Evolutionary conservation across 164 flowering plant genomes (phyloP).

Genomic region (Liriodendron chinense): DNA sequence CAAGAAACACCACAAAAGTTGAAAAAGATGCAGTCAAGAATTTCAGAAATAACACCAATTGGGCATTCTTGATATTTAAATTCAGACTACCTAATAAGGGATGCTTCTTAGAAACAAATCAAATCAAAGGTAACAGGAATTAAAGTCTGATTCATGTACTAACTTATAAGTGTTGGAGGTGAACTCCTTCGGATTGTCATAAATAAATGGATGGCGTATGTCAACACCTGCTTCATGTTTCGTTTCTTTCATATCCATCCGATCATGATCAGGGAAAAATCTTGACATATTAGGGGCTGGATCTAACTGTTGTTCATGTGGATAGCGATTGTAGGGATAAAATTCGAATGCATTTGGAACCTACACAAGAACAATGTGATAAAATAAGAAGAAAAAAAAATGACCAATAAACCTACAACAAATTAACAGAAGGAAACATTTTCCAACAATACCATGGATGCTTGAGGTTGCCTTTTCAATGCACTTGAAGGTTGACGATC

Average conservation of each 20-base stretch:
- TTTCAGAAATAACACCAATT: neutral
- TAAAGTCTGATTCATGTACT: slow-evolving; percentile 3
- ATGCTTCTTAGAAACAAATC: neutral
- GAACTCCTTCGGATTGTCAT: slow-evolving; percentile 14
- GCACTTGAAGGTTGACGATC: slow-evolving; percentile 17
- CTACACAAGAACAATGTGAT: slow-evolving; percentile 27
- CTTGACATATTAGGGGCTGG: slow-evolving; percentile 29
- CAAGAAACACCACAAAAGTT: too few relatives aligned
- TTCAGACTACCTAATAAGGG: neutral
- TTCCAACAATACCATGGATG: slow-evolving; percentile 40
- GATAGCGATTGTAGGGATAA: slow-evolving; percentile 20
- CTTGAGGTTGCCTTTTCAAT: slow-evolving; percentile 29
- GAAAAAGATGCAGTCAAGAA: neutral
- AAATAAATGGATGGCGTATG: slow-evolving; percentile 16
- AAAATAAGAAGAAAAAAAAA: neutral
- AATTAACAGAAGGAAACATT: neutral
- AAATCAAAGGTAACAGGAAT: neutral
- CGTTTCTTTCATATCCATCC: slow-evolving; percentile 19
- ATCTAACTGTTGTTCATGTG: slow-evolving; percentile 28
- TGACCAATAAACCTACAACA: neutral
- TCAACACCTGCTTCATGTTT: slow-evolving; percentile 14
- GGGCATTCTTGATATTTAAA: neutral
- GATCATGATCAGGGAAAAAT: slow-evolving; percentile 22
- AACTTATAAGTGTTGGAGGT: slow-evolving; percentile 16
- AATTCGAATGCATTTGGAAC: slow-evolving; percentile 23